Base-by-base conservation (phyloP, 306 rosid genomes). In the Prunus dulcis region DNA sequence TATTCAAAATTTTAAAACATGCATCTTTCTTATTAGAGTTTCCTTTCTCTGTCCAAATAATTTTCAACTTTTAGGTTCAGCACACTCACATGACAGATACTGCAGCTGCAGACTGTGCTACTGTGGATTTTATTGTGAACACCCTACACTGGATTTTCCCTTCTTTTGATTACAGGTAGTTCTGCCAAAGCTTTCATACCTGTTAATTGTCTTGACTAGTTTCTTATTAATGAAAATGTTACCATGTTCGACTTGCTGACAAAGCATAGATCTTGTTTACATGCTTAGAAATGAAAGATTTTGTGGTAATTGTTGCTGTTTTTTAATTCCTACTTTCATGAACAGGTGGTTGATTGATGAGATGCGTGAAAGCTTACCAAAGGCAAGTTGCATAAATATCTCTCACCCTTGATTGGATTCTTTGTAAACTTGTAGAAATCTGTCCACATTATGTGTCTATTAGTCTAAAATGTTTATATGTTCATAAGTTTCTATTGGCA, bases 1-100 rank as follows among this genome's bases (percentile, higher is more conserved):
- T 57, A 17, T 28, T 49, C 12, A 22, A 74, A 34, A 32, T 49
- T 73, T 78, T 51, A 38, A 43, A 22, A 28, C 57, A 15, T 46
- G 63, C 64, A 38, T 80, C 56, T 55, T 82, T 80, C 77, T 86
- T 71, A 67, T 61, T 57, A 62, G 67, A 74, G 43, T 66, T 58
- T 72, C 49, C 34, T 81, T 60, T 65, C 78, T 68, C 41, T 68
- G 61, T 70, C 53, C 53, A 60, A 58, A 65, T 63, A 70, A 74
- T 76, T 53, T 82, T 79, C 78, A 67, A 76, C 80, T 57, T 84
- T 80, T 92, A 95, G 98, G 97, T 95, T 74, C 98, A 95, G 86
- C 97, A 95, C 87, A 75, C 88, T 71, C 97, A 95, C 90, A 80
- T 90, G 99, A 95, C 96, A 25, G 97, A 92, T 87, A 95, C 99